These are phyloP conservation scores for Thraustotheca clavata DNA, from an alignment of 352 stramenopile genomes.

Conservation along the genomic window DNA sequence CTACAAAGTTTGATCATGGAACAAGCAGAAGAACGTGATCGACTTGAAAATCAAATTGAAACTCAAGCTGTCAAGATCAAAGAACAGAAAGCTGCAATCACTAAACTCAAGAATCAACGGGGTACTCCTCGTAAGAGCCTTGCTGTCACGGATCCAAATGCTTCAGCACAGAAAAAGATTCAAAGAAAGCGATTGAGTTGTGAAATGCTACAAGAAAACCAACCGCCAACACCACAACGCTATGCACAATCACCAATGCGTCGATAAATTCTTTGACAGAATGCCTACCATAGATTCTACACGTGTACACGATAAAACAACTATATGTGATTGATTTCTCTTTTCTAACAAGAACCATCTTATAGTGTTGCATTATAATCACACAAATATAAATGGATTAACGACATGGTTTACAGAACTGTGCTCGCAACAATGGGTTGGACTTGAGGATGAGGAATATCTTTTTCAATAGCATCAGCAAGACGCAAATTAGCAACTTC, in stretches of 20 bases:
- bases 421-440: not conserved
- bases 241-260: slow-evolving; percentile 10
- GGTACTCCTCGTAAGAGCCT: not conserved
- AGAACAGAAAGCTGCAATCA: slow-evolving; percentile 39
- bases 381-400: too few relatives aligned
- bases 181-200: not conserved
- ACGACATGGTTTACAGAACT: too few relatives aligned
- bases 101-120: slow-evolving; percentile 45
- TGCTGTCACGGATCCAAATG: not conserved
- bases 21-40: slow-evolving; percentile 25
- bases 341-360: too few relatives aligned
- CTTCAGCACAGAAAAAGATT: not conserved
- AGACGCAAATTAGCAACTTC: slow-evolving; percentile 44
- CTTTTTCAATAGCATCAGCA: slow-evolving; percentile 30
- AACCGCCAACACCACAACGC: not conserved
- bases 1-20: slow-evolving; percentile 30
- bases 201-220: not conserved
- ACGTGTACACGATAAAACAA: too few relatives aligned
- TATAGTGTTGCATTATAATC: too few relatives aligned
- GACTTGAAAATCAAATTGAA: slow-evolving; percentile 38
- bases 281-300: too few relatives aligned
- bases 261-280: too few relatives aligned
- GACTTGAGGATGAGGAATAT: not conserved
- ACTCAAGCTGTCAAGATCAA: slow-evolving; percentile 55
- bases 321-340: too few relatives aligned